Conservation (phyloP, 2,329 filamentous ascomycete genomes). For the Fragosphaeria purpurea region DNA sequence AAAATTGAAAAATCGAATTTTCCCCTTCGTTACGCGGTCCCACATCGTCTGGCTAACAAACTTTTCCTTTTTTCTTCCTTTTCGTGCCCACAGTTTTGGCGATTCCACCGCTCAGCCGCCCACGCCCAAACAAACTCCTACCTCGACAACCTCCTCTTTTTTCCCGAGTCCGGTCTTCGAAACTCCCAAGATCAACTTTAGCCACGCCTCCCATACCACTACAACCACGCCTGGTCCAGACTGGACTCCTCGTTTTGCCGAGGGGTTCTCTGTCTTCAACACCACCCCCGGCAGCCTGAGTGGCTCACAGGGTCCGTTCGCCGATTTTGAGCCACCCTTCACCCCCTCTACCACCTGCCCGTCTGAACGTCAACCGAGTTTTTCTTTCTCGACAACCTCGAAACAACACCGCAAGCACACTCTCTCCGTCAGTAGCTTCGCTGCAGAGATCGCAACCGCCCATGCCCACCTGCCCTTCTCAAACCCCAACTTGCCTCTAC, state of each 20-base stretch:
- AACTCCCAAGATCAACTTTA: conserved; percentile 42
- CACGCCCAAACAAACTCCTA: conserved; percentile 49
- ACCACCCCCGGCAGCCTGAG: conserved; percentile 50
- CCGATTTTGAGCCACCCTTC: conserved; percentile 29
- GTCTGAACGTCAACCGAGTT: conserved; percentile 18
- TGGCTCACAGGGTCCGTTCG: conserved; percentile 34
- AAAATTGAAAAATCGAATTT: background rate
- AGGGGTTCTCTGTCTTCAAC: conserved; percentile 57
- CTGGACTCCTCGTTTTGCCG: conserved; percentile 53
- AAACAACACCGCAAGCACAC: conserved; percentile 29
- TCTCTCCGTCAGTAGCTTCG: conserved; percentile 40
- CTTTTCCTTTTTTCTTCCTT: conserved; percentile 8
- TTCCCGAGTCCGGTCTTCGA: conserved; percentile 48
- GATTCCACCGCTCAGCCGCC: conserved; percentile 52
- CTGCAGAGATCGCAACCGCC: conserved; percentile 39
- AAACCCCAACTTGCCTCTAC: conserved; percentile 41
- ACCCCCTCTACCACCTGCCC: conserved; percentile 19
- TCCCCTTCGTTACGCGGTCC: conserved; percentile 5
- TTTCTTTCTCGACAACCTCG: conserved; percentile 4
- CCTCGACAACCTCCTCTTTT: conserved; percentile 29
- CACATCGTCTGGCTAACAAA: conserved; percentile 10
- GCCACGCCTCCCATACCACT: conserved; percentile 29
- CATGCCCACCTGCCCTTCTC: conserved; percentile 54
- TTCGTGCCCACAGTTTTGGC: conserved; percentile 43
- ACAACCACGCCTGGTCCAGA: conserved; percentile 17